phyloP scores from a whole-genome alignment of 768 basidiomycete genomes.

The Hypholoma sublateritium region DNA sequence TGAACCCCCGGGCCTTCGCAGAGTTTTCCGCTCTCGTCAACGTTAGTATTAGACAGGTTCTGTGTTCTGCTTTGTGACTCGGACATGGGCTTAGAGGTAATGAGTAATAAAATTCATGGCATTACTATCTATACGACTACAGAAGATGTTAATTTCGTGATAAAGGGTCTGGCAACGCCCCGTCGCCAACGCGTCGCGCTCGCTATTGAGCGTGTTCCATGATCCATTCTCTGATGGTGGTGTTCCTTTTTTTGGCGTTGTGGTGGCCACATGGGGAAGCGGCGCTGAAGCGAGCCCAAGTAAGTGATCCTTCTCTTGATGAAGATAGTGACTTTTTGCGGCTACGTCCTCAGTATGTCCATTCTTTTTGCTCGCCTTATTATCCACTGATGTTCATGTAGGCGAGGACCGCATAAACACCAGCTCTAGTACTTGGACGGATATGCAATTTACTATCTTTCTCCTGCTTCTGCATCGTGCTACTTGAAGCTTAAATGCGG shows the following conservation, averaged over 20 bases:
- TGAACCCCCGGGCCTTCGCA: conserved; percentile 41
- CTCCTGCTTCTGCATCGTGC: too few species aligned
- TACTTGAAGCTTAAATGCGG: too few species aligned
- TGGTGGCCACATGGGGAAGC: not conserved
- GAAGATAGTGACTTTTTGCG: too few species aligned
- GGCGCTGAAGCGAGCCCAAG: conserved; percentile 8
- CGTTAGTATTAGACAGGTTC: too few species aligned
- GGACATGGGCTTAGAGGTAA: too few species aligned
- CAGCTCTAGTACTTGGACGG: conserved; percentile 38
- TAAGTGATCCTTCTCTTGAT: conserved; percentile 2
- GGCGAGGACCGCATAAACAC: conserved; percentile 28
- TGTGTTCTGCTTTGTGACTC: too few species aligned
- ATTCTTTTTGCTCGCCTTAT: not conserved
- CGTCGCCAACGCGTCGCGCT: too few species aligned
- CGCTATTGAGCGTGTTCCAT: conserved; percentile 43
- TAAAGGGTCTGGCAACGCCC: too few species aligned
- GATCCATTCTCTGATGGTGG: conserved; percentile 50
- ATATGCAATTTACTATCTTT: conserved; percentile 20
- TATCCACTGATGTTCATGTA: not conserved
- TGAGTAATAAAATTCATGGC: too few species aligned
- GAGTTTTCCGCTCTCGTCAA: conserved; percentile 54
- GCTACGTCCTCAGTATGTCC: conserved; percentile 26
- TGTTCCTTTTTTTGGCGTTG: not conserved
- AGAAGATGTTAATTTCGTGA: too few species aligned
- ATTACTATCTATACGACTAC: too few species aligned